phyloP scores from a whole-genome alignment of 768 basidiomycete species.

The Panellus pusillus region DNA sequence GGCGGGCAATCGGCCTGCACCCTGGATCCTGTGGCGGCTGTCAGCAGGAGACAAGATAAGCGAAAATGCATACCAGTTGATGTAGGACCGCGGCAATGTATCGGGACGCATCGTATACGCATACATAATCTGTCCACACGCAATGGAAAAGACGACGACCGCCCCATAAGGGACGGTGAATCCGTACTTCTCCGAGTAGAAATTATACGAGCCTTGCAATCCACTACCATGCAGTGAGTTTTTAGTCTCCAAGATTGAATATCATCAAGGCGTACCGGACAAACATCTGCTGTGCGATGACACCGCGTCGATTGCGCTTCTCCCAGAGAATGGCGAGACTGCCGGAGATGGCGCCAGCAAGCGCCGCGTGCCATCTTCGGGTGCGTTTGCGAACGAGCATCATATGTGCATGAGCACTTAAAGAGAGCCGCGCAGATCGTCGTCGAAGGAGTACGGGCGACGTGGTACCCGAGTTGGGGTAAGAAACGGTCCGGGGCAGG shows the following conservation, averaged over 20 bases:
- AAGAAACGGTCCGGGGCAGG: neutral
- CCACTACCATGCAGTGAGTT: slow-evolving; percentile 49
- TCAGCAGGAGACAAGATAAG: neutral
- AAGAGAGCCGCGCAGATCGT: slow-evolving; percentile 55
- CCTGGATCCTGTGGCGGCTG: slow-evolving; percentile 54
- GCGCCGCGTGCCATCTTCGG: slow-evolving; percentile 73
- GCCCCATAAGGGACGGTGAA: slow-evolving; percentile 81
- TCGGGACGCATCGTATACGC: slow-evolving; percentile 77
- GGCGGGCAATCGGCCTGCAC: slow-evolving; percentile 62
- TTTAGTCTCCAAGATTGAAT: neutral
- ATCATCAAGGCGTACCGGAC: slow-evolving; percentile 59
- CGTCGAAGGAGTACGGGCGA: slow-evolving; percentile 14
- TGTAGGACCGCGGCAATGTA: slow-evolving; percentile 79
- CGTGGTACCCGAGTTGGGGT: slow-evolving; percentile 10
- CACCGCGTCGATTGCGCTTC: slow-evolving; percentile 58
- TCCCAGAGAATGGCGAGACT: slow-evolving; percentile 77
- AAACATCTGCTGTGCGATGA: slow-evolving; percentile 85
- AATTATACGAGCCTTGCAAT: slow-evolving; percentile 87
- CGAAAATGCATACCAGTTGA: slow-evolving; percentile 55
- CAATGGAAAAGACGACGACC: slow-evolving; percentile 75
- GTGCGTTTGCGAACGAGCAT: slow-evolving; percentile 66
- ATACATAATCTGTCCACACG: slow-evolving; percentile 84
- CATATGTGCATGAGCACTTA: slow-evolving; percentile 63
- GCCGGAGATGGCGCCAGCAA: slow-evolving; percentile 78
- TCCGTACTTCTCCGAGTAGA: slow-evolving; percentile 64